These are phyloP conservation scores for Rhinocladiella mackenziei DNA, from an alignment of 2,329 filamentous ascomycete species.

Conservation along the genomic window DNA sequence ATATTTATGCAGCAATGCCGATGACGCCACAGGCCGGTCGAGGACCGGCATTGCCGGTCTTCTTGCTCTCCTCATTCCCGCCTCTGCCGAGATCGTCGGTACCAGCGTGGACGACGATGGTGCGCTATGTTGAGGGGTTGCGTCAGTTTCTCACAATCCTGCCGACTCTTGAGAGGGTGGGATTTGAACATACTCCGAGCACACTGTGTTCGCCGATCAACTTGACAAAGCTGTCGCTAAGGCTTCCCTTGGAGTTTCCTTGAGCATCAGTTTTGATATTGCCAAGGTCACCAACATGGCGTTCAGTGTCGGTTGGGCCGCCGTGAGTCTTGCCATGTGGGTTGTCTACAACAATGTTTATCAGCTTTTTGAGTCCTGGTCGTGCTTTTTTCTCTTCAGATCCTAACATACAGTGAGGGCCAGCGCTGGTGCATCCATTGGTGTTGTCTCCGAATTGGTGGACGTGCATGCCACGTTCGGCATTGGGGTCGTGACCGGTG, in stretches of 20 bases:
- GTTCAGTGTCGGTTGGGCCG: slow-evolving; percentile 72
- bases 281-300: slow-evolving; percentile 95
- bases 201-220: slow-evolving; percentile 94
- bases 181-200: slow-evolving; percentile 65
- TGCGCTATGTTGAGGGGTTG: slow-evolving; percentile 59
- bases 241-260: slow-evolving; percentile 80
- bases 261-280: slow-evolving; percentile 94
- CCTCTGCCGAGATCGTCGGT: slow-evolving; percentile 97
- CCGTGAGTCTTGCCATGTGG: slow-evolving; percentile 89
- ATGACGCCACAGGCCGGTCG: slow-evolving; percentile 97
- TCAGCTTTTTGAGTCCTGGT: neutral
- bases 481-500: slow-evolving; percentile 85
- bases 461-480: slow-evolving; percentile 96
- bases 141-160: neutral
- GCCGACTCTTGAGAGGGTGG: neutral
- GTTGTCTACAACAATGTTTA: slow-evolving; percentile 65
- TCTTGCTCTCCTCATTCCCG: slow-evolving; percentile 89
- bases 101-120: slow-evolving; percentile 88
- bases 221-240: slow-evolving; percentile 81
- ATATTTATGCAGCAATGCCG: slow-evolving; percentile 60
- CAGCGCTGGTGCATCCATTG: slow-evolving; percentile 98
- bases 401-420: slow-evolving; percentile 78
- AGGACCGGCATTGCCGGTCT: slow-evolving; percentile 91
- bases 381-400: neutral
- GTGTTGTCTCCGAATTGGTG: slow-evolving; percentile 99